Evolutionary conservation across 2,329 filamentous ascomycete genomes (phyloP).

Genomic region (Huntiella savannae): DNA sequence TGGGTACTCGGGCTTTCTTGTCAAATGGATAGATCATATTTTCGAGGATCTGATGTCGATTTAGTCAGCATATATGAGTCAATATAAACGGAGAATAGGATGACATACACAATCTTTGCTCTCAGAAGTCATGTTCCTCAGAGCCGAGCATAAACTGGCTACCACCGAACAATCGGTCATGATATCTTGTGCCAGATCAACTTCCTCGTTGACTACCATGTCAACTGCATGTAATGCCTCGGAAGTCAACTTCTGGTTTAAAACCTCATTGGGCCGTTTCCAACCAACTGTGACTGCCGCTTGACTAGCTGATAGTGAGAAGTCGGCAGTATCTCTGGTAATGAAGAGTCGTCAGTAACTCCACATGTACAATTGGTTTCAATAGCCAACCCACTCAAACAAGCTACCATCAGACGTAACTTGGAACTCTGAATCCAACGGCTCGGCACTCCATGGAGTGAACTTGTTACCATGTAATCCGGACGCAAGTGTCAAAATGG

Average conservation of each 20-base stretch:
- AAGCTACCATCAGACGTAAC: constrained; percentile 24
- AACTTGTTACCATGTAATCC: constrained; percentile 69
- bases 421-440: constrained; percentile 42
- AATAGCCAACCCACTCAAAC: constrained; percentile 40
- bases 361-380: constrained; percentile 10
- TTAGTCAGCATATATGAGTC: neutral
- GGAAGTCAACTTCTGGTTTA: constrained; percentile 1
- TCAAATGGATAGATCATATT: constrained; percentile 63
- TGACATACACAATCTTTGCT: constrained; percentile 39
- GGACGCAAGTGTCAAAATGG: constrained; percentile 58
- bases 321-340: neutral
- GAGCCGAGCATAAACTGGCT: constrained; percentile 73
- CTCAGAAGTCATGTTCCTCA: constrained; percentile 49
- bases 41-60: constrained; percentile 39
- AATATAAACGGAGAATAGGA: neutral
- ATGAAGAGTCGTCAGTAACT: neutral
- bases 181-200: constrained; percentile 85
- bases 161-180: constrained; percentile 96
- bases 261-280: constrained; percentile 51
- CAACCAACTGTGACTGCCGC: constrained; percentile 61
- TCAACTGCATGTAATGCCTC: constrained; percentile 31
- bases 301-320: constrained; percentile 54
- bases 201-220: constrained; percentile 38
- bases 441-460: constrained; percentile 59
- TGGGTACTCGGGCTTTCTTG: constrained; percentile 33